These are phyloP conservation scores for Nicotiana rustica DNA, from an alignment of 305 asterid genomes.

Conservation along the genomic window DNA sequence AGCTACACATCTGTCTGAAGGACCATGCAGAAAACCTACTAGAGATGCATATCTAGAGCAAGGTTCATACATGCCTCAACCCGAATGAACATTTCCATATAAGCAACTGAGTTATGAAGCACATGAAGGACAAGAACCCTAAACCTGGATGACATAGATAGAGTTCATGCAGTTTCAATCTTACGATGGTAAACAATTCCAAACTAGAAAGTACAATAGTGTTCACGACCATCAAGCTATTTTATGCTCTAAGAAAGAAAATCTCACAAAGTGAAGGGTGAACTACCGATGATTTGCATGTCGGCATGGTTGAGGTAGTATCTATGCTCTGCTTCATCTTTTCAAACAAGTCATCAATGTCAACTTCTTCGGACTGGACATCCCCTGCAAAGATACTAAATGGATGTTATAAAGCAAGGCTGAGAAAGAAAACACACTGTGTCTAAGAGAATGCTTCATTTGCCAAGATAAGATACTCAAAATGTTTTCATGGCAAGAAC, in stretches of 20 bases:
- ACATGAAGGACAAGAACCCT: background rate
- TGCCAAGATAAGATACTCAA: constrained; percentile 21
- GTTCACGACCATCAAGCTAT: background rate
- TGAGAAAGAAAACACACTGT: background rate
- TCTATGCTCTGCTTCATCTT: constrained; percentile 65
- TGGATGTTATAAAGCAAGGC: background rate
- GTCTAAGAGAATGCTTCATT: background rate
- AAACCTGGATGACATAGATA: background rate
- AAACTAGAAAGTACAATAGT: background rate
- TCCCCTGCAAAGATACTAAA: constrained; percentile 53
- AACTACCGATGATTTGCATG: constrained; percentile 72
- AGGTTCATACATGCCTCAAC: background rate
- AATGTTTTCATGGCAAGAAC: background rate
- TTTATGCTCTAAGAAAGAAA: background rate
- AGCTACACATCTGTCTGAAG: background rate
- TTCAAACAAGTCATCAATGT: constrained; percentile 63
- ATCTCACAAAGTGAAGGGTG: constrained; percentile 1
- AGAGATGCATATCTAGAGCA: background rate
- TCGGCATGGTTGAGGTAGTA: constrained; percentile 50
- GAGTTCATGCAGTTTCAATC: background rate
- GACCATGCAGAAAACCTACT: background rate
- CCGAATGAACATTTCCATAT: background rate
- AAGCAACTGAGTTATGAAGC: background rate
- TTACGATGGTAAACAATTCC: background rate
- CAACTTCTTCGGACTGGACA: constrained; percentile 61